Evolutionary conservation across 306 rosid species (phyloP), one percentile per base, ranked within the genome.

Genomic region (Arachis hypogaea): DNA sequence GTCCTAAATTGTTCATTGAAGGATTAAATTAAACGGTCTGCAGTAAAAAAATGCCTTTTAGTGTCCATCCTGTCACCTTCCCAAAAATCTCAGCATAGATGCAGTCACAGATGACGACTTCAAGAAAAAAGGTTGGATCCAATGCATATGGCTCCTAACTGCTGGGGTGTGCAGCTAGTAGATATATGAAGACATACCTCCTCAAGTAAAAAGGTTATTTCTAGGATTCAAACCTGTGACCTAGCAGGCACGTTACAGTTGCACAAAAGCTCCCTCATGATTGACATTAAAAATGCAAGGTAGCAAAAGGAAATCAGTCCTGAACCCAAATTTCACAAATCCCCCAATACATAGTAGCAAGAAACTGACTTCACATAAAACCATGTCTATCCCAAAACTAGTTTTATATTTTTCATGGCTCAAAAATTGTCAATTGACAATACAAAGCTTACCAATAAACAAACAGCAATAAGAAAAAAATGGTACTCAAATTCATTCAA

Each of bases 291-390:
- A 29, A 55, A 66, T 41, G 7, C 54, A 4, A 6, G 44, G 44
- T 4, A 6, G 43, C 5, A 6, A 18, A 63, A 44, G 38, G 68
- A 62, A 71, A 51, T 22, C 0, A 22, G 22, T 22, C 22, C 38
- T 7, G 6, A 69, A 77, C 30, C 62, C 43, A 8, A 44, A 63
- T 41, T 44, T 58, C 42, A 64, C 78, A 78, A 58, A 41, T 3
- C 44, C 40, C 41, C 55, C 2, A 72, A 50, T 58, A 67, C 64
- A 38, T 14, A 45, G 55, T 75, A 72, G 43, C 22, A 22, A 22
- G 22, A 73, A 73, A 68, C 62, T 54, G 33, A 43, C 47, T 16
- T 16, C 16, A 16, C 16, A 16, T 16, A 16, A 16, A 16, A 16
- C 16, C 16, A 16, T 16, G 16, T 16, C 16, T 16, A 16, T 16